Conservation (phyloP, 2,329 filamentous ascomycete genomes). For the Sclerotinia nivalis region DNA sequence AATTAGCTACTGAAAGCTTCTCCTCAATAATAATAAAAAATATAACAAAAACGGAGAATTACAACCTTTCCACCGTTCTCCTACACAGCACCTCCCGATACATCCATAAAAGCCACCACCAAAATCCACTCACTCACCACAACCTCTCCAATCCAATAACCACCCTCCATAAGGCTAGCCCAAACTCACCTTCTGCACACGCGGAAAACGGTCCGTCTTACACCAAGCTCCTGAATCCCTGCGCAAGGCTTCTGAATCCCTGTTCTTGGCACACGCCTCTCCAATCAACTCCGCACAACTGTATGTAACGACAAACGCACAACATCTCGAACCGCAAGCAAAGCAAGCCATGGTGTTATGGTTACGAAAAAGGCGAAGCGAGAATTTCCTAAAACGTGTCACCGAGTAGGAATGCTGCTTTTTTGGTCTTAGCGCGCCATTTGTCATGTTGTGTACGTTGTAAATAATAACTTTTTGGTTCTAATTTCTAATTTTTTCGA, state of each 20-base stretch:
- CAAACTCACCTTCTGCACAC: slow-evolving; percentile 21
- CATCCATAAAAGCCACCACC: too few relatives aligned
- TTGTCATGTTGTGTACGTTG: background rate
- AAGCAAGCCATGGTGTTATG: background rate
- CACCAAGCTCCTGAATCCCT: slow-evolving; percentile 4
- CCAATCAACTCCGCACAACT: slow-evolving; percentile 2
- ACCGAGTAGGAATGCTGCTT: slow-evolving; percentile 16
- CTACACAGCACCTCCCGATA: too few relatives aligned
- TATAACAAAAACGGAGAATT: too few relatives aligned
- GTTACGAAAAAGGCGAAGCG: slow-evolving; percentile 7
- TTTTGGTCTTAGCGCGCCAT: background rate
- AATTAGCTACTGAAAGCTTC: too few relatives aligned
- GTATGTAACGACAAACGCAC: slow-evolving; percentile 9
- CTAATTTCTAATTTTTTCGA: background rate
- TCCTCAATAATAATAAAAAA: too few relatives aligned
- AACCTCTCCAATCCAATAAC: slow-evolving; percentile 4
- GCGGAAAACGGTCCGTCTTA: slow-evolving; percentile 27
- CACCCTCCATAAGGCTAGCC: slow-evolving; percentile 10
- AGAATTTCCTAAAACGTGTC: slow-evolving; percentile 17
- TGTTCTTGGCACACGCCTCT: slow-evolving; percentile 9
- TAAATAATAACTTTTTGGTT: background rate
- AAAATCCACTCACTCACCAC: too few relatives aligned
- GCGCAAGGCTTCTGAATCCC: background rate
- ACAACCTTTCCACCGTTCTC: too few relatives aligned
- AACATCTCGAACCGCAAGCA: slow-evolving; percentile 7